phyloP scores from a whole-genome alignment of 306 rosid genomes.

The Lablab purpureus region DNA sequence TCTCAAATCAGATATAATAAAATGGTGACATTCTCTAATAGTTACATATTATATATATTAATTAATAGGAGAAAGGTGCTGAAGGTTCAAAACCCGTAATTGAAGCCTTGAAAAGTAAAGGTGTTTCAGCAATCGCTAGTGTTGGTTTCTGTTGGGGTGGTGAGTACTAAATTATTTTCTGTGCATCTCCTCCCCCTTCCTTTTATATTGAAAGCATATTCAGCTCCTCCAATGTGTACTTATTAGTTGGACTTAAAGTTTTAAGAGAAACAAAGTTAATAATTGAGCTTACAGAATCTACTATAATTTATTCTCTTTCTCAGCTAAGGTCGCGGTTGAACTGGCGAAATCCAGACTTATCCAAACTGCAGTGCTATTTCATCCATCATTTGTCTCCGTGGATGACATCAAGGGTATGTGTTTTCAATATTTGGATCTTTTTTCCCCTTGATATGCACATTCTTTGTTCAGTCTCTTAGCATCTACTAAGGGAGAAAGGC shows the following conservation, averaged over 20 bases:
- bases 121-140: constrained; percentile 71
- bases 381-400: constrained; percentile 71
- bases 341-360: constrained; percentile 59
- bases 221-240: constrained; percentile 12
- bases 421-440: constrained; percentile 10
- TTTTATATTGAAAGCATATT: constrained; percentile 1
- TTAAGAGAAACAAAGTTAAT: background rate
- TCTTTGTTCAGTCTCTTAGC: constrained; percentile 7
- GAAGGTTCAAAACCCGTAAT: constrained; percentile 67
- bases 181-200: background rate
- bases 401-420: constrained; percentile 74
- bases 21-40: constrained; percentile 10
- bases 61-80: constrained; percentile 65
- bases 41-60: background rate
- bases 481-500: background rate
- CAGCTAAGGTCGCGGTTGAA: constrained; percentile 81
- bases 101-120: constrained; percentile 69
- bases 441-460: constrained; percentile 18
- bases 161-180: constrained; percentile 46
- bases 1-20: constrained; percentile 1
- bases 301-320: constrained; percentile 21
- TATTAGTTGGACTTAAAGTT: constrained; percentile 20
- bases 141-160: constrained; percentile 93
- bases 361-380: constrained; percentile 69
- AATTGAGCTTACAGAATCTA: constrained; percentile 13